These are phyloP conservation scores for Aspergillus sp. DNA, from an alignment of 2,329 filamentous ascomycete genomes.

Conservation along the genomic window DNA sequence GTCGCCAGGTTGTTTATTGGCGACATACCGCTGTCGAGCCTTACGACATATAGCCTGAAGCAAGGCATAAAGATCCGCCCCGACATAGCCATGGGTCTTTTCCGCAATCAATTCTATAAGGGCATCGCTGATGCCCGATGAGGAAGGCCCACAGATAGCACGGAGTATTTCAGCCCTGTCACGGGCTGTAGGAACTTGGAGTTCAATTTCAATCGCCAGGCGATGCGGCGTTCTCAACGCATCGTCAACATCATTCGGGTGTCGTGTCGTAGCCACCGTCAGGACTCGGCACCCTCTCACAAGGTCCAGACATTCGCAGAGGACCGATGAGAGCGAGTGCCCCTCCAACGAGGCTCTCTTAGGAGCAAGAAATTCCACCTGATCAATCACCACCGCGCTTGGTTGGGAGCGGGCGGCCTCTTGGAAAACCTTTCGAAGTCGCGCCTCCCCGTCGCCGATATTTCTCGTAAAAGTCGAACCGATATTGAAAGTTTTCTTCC, in stretches of 20 bases:
- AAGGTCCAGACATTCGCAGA: constrained; percentile 41
- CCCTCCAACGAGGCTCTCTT: constrained; percentile 52
- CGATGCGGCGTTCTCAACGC: constrained; percentile 63
- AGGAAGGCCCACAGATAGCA: constrained; percentile 50
- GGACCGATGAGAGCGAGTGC: constrained; percentile 32
- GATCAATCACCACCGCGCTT: constrained; percentile 75
- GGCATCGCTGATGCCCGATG: constrained; percentile 48
- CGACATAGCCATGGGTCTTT: constrained; percentile 83
- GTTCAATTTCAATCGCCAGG: constrained; percentile 65
- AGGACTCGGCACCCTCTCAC: constrained; percentile 57
- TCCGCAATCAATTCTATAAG: constrained; percentile 63
- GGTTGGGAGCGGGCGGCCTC: constrained; percentile 67
- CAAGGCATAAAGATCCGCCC: constrained; percentile 69
- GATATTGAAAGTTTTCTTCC: constrained; percentile 63
- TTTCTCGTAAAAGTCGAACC: constrained; percentile 32
- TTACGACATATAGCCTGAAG: constrained; percentile 52
- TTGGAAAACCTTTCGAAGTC: constrained; percentile 66
- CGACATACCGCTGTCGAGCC: constrained; percentile 32
- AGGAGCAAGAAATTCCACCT: constrained; percentile 67
- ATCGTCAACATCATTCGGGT: constrained; percentile 68
- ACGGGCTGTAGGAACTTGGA: constrained; percentile 71
- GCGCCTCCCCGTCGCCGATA: constrained; percentile 47
- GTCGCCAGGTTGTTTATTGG: constrained; percentile 4
- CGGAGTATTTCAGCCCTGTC: constrained; percentile 73
- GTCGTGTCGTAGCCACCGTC: constrained; percentile 72